Percentiles rank a stretch among this genome's conserved stretches.
phyloP scores from a whole-genome alignment of 441 rosid species.

The Cnidoscolus chayamansa region DNA sequence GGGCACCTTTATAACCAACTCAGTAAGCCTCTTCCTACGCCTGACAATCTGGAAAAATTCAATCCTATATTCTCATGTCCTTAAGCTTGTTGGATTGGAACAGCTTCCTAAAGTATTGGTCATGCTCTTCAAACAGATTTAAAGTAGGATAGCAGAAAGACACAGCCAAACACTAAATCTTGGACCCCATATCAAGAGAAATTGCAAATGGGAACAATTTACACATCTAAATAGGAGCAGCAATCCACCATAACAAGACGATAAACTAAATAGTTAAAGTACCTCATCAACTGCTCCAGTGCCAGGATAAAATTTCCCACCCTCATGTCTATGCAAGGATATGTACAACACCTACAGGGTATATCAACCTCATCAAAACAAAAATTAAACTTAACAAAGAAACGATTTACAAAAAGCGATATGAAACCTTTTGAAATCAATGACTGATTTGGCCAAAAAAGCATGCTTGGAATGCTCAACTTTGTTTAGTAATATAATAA shows the following conservation, averaged over 20 bases:
- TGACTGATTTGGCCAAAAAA: background rate
- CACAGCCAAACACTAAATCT: background rate
- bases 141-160: background rate
- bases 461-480: slow-evolving; percentile 14
- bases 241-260: background rate
- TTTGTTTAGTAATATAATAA: background rate
- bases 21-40: background rate
- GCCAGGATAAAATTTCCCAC: slow-evolving; percentile 87
- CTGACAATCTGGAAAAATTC: background rate
- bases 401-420: background rate
- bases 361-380: slow-evolving; percentile 11
- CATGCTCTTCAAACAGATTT: background rate
- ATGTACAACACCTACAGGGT: slow-evolving; percentile 70
- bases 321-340: slow-evolving; percentile 93
- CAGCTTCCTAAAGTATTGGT: no score
- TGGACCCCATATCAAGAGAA: background rate
- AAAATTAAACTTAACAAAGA: background rate
- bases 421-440: background rate
- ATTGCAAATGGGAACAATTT: background rate
- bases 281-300: slow-evolving; percentile 94
- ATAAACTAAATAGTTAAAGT: slow-evolving; percentile 7
- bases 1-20: background rate
- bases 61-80: no score
- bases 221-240: background rate
- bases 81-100: no score